Percentiles rank a stretch among this genome's conserved stretches.
phyloP scores from a whole-genome alignment of 768 basidiomycete species.

The Dentipellis fragilis region DNA sequence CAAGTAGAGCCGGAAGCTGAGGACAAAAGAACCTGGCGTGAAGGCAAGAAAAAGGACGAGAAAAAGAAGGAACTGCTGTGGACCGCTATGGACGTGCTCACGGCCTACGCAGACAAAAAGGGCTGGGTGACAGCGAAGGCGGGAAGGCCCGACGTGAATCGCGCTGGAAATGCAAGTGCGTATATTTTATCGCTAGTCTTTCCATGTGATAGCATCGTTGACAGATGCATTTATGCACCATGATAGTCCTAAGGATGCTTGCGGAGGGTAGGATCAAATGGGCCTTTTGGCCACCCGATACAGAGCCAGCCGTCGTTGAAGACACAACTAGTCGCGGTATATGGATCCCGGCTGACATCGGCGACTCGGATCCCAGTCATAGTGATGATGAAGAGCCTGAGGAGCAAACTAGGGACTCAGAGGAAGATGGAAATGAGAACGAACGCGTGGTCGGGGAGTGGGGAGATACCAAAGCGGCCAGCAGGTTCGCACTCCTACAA shows the following conservation, averaged over 20 bases:
- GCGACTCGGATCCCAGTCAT: conserved; percentile 8
- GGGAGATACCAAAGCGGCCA: background rate
- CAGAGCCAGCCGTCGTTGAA: conserved; percentile 19
- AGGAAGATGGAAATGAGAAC: too few species aligned
- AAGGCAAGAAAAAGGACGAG: conserved; percentile 23
- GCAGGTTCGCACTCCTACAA: background rate
- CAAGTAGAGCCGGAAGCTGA: conserved; percentile 25
- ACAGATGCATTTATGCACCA: background rate
- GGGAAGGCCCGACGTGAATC: conserved; percentile 78
- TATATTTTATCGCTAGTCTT: conserved; percentile 12
- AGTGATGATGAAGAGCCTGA: conserved; percentile 23
- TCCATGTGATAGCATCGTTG: background rate
- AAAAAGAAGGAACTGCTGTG: conserved; percentile 29
- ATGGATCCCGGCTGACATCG: conserved; percentile 37
- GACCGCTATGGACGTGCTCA: conserved; percentile 84
- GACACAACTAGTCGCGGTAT: conserved; percentile 34
- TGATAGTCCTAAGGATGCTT: conserved; percentile 65
- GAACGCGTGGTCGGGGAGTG: background rate
- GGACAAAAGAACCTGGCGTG: conserved; percentile 74
- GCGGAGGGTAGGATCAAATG: conserved; percentile 76
- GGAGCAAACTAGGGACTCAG: conserved; percentile 23
- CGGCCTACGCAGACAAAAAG: conserved; percentile 64
- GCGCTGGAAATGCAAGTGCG: conserved; percentile 86
- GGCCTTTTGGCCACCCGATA: conserved; percentile 76
- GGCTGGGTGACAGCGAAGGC: conserved; percentile 89